Base-by-base conservation (phyloP, 805 yeast genomes). In the Komagataella phaffii region DNA sequence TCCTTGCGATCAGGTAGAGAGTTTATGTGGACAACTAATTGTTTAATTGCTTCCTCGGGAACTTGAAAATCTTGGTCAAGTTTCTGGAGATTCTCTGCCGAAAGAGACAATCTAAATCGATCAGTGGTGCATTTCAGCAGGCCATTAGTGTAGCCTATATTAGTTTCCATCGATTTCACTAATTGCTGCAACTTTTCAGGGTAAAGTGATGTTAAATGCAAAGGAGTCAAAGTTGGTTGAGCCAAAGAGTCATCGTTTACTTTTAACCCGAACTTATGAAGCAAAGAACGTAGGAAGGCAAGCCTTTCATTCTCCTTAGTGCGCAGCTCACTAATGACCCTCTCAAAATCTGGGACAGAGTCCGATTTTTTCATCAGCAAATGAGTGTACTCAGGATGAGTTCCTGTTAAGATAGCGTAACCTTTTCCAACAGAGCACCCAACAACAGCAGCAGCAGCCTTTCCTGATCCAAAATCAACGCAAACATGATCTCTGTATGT, bases 301-400 rank as follows among this genome's bases (percentile, higher is more conserved):
- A 75, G 63, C 50, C 97, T 73, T 2, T 65, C 59, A 2, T 61
- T 61, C 51, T 83, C 81, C 40, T 73, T 59, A 0, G 64, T 63
- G 18, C 62, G 61, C 24, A 89, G 64, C 0, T 59, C 62, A 2
- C 68, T 59, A 2, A 78, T 64, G 2, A 80, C 67, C 2, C 54
- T 53, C 1, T 67, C 56, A 24, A 68, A 68, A 0, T 51, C 48
- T 1, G 62, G 61, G 7, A 54, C 19, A 1, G 55, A 61, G 0
- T 55, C 46, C 10, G 59, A 53, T 17, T 65, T 66, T 54, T 76
- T 66, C 55, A 81, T 58, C 14, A 75, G 68, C 14, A 65, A 62
- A 0, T 88, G 83, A 2, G 80, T 71, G 61, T 82, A 89, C 65
- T 93, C 99, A 0, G 96, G 96, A 65, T 93, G 99, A 0, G 88